Evolutionary conservation across 2,329 filamentous ascomycete species (phyloP).

Genomic region (Lachnellula arida): DNA sequence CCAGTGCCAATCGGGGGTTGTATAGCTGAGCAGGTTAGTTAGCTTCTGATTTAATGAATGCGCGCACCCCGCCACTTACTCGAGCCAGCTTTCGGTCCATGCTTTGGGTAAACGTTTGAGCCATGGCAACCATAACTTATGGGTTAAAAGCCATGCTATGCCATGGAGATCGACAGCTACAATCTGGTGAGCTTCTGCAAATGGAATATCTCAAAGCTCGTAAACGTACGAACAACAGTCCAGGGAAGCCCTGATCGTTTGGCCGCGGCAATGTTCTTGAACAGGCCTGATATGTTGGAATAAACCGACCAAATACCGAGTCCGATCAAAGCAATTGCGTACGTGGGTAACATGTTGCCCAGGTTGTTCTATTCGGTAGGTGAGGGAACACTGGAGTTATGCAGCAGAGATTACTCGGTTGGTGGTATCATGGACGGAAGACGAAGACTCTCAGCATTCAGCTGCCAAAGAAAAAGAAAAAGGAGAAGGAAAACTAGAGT

Average conservation of each 20-base stretch:
- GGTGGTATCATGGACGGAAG: no score
- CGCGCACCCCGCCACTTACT: slow-evolving; percentile 41
- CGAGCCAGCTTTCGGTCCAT: slow-evolving; percentile 54
- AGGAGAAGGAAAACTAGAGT: no score
- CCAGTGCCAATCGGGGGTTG: slow-evolving; percentile 59
- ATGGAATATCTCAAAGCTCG: neutral
- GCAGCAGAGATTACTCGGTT: neutral
- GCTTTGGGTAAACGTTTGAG: slow-evolving; percentile 50
- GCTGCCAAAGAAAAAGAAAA: no score
- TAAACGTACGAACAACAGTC: slow-evolving; percentile 47
- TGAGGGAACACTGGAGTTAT: no score
- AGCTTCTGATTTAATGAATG: neutral
- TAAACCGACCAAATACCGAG: slow-evolving; percentile 21
- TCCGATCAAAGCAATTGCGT: slow-evolving; percentile 17
- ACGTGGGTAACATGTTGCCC: slow-evolving; percentile 20
- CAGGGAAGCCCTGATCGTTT: slow-evolving; percentile 50
- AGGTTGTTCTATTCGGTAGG: neutral
- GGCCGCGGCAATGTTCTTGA: slow-evolving; percentile 44
- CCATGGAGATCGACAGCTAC: slow-evolving; percentile 45
- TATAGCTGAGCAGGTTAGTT: slow-evolving; percentile 36
- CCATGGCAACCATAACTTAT: slow-evolving; percentile 50
- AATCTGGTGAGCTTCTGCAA: slow-evolving; percentile 7
- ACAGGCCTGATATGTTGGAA: slow-evolving; percentile 32
- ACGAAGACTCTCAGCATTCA: no score
- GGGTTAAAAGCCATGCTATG: slow-evolving; percentile 51